Percentiles rank a stretch among this genome's conserved stretches.
Conservation (phyloP, 1,139 yeast genomes). For the Candida neerlandica region DNA sequence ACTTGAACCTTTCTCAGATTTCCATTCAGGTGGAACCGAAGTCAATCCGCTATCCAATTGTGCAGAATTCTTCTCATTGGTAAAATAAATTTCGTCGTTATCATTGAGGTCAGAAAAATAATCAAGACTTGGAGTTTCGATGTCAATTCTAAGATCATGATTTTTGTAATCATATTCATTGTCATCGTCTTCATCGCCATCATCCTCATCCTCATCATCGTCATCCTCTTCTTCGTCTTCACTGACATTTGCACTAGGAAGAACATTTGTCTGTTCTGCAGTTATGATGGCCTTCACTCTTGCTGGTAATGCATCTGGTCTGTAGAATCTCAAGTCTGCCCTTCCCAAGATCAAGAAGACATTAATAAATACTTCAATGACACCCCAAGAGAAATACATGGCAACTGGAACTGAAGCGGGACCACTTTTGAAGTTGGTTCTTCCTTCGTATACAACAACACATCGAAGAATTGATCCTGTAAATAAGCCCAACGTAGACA, state of each 20-base stretch:
- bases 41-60: background rate
- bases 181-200: background rate
- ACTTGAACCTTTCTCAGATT: background rate
- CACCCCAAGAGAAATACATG: slow-evolving; percentile 45
- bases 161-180: background rate
- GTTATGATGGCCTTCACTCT: slow-evolving; percentile 42
- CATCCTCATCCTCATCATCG: background rate
- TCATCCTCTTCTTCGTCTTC: slow-evolving; percentile 1
- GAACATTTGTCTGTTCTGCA: slow-evolving; percentile 43
- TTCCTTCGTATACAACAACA: slow-evolving; percentile 35
- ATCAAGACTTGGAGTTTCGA: background rate
- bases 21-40: background rate
- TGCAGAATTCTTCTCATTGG: background rate
- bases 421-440: slow-evolving; percentile 22
- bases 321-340: slow-evolving; percentile 49
- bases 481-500: slow-evolving; percentile 36
- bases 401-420: slow-evolving; percentile 28
- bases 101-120: background rate
- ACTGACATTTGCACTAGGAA: slow-evolving; percentile 1
- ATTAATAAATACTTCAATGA: slow-evolving; percentile 38
- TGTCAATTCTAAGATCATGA: background rate
- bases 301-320: slow-evolving; percentile 45
- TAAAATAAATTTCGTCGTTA: slow-evolving; percentile 3
- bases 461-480: slow-evolving; percentile 35
- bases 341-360: slow-evolving; percentile 44